Evolutionary conservation across 1,284 basidiomycete genomes (phyloP).

Genomic region (Irpex sp.): DNA sequence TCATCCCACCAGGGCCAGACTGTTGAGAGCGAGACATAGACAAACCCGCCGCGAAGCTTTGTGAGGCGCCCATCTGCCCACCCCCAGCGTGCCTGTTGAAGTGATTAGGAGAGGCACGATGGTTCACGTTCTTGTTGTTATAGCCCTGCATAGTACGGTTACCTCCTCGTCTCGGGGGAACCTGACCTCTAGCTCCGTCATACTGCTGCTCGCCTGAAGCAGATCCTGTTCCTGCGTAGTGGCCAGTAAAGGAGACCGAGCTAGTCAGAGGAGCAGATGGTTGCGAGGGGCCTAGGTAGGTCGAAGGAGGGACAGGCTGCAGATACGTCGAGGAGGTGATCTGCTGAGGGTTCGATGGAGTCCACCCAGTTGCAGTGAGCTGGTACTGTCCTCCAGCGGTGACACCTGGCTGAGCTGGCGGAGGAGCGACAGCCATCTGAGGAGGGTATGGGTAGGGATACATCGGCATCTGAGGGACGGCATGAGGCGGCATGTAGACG

Average conservation of each 20-base stretch:
- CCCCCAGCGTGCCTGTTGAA: background rate
- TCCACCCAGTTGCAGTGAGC: background rate
- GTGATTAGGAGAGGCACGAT: background rate
- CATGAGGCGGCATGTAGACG: background rate
- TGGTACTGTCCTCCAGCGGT: background rate
- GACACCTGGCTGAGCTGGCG: background rate
- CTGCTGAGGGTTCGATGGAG: background rate
- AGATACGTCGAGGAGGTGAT: background rate
- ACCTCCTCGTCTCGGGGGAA: background rate
- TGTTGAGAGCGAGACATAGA: background rate
- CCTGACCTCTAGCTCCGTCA: background rate
- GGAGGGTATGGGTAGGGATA: constrained; percentile 11
- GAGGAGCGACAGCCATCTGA: background rate
- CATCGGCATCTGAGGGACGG: constrained; percentile 2
- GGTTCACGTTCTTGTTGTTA: background rate
- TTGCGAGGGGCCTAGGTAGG: background rate
- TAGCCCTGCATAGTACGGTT: background rate
- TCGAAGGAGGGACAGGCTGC: background rate
- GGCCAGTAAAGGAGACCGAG: background rate
- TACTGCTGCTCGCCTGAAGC: background rate
- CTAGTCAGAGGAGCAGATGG: background rate
- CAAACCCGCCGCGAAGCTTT: background rate
- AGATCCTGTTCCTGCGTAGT: background rate
- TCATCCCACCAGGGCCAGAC: background rate
- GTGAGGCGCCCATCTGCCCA: background rate